Evolutionary conservation across 495 filamentous ascomycete species (phyloP).

Genomic region (Rhizodiscina lignyota): DNA sequence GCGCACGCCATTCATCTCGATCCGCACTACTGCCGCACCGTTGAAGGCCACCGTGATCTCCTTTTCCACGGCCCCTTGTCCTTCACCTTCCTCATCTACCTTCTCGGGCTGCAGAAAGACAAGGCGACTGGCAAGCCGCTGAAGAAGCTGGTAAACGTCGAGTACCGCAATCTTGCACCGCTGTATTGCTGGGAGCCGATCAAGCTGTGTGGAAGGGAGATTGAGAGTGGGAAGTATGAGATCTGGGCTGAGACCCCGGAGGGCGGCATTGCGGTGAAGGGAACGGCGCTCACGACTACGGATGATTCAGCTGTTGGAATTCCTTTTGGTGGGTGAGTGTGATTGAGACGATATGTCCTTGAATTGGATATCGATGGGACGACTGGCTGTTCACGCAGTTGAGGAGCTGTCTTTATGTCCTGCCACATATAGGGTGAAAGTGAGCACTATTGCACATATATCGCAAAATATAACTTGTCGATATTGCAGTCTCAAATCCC

Average conservation of each 20-base stretch:
- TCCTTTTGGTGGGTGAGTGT: no score
- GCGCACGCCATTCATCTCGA: conserved; percentile 79
- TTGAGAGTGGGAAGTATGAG: conserved; percentile 11
- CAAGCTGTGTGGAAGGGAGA: conserved; percentile 18
- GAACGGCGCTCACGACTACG: conserved; percentile 13
- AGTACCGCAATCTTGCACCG: conserved; percentile 73
- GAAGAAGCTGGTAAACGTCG: conserved; percentile 31
- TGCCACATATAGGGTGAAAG: no score
- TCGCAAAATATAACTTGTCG: no score
- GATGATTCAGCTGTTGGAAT: no score
- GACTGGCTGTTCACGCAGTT: no score
- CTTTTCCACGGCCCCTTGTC: conserved; percentile 78
- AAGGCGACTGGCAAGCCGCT: conserved; percentile 7
- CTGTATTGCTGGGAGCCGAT: conserved; percentile 51
- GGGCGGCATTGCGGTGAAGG: conserved; percentile 21
- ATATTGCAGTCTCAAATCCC: no score
- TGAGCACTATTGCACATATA: no score
- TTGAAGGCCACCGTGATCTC: conserved; percentile 57
- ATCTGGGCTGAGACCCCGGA: conserved; percentile 18
- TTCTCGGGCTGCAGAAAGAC: conserved; percentile 39
- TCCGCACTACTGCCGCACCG: conserved; percentile 42
- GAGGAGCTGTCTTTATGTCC: no score
- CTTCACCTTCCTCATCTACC: conserved; percentile 54
- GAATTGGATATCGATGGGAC: no score
- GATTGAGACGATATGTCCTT: no score